Evolutionary conservation across 2,329 filamentous ascomycete species (phyloP).

Genomic region (Colletotrichum chrysophilum): DNA sequence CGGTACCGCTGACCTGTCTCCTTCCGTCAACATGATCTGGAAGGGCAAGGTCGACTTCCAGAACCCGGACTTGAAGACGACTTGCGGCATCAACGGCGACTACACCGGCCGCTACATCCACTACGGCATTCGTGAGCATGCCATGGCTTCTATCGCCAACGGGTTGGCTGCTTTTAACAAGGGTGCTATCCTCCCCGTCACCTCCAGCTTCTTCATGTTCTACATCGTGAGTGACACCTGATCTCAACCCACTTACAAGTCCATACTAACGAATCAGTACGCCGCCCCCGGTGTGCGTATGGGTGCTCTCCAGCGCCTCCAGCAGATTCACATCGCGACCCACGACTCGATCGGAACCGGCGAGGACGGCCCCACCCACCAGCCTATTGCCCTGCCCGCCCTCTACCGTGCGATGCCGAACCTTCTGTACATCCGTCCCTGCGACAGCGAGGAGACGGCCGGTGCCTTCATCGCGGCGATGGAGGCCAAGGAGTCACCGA

Average conservation of each 20-base stretch:
- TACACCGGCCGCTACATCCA: constrained; percentile 62
- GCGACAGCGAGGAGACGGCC: constrained; percentile 61
- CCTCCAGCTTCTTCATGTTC: constrained; percentile 68
- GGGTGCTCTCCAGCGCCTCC: constrained; percentile 61
- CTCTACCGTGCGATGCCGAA: constrained; percentile 70
- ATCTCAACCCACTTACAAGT: neutral
- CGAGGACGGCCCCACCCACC: constrained; percentile 67
- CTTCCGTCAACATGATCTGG: constrained; percentile 62
- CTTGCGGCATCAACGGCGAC: constrained; percentile 58
- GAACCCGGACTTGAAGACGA: constrained; percentile 39
- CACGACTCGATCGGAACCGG: constrained; percentile 66
- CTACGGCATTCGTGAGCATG: constrained; percentile 66
- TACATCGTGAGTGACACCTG: constrained; percentile 44
- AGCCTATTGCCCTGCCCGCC: constrained; percentile 61
- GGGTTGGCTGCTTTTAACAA: constrained; percentile 63
- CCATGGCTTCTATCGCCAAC: constrained; percentile 63
- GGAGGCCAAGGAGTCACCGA: constrained; percentile 42
- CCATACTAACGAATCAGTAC: constrained; percentile 33
- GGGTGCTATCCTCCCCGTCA: constrained; percentile 62
- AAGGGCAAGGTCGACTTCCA: constrained; percentile 57
- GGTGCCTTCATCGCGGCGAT: constrained; percentile 59
- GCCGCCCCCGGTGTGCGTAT: constrained; percentile 65
- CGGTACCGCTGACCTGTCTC: constrained; percentile 57
- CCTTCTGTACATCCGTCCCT: constrained; percentile 63
- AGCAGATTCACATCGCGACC: constrained; percentile 64